These are phyloP conservation scores for Paecilomyces formosus DNA, from an alignment of 2,329 filamentous ascomycete species.

Conservation along the genomic window DNA sequence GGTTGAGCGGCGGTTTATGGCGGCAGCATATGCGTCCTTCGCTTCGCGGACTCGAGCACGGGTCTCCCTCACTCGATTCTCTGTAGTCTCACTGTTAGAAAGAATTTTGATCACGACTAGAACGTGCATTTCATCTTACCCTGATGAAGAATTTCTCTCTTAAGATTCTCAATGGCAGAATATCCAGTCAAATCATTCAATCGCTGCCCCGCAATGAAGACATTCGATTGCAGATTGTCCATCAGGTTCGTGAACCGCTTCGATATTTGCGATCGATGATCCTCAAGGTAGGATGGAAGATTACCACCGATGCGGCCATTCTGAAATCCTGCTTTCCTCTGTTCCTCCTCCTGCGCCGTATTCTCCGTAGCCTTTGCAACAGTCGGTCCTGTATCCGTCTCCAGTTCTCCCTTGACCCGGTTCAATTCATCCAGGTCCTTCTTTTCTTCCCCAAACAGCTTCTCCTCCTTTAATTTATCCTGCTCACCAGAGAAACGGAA, in stretches of 20 bases:
- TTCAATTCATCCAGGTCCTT: conserved; percentile 10
- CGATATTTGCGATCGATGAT: conserved; percentile 48
- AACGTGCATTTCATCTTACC: conserved; percentile 33
- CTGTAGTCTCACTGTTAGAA: conserved; percentile 21
- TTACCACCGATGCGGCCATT: neutral
- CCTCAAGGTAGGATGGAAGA: conserved; percentile 29
- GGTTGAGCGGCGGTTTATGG: conserved; percentile 72
- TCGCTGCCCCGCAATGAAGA: conserved; percentile 76
- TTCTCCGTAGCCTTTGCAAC: neutral
- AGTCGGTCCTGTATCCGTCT: conserved; percentile 1
- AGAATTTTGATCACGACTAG: conserved; percentile 3
- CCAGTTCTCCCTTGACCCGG: neutral
- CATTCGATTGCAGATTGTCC: conserved; percentile 80
- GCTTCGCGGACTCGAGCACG: conserved; percentile 62
- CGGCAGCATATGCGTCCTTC: conserved; percentile 71
- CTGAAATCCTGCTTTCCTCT: neutral
- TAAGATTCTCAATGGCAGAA: conserved; percentile 79
- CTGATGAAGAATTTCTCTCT: conserved; percentile 65
- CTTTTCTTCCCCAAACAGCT: neutral
- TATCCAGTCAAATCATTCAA: conserved; percentile 95
- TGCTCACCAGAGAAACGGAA: conserved; percentile 20
- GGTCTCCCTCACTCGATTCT: conserved; percentile 45
- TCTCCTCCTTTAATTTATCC: conserved; percentile 5
- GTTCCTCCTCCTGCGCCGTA: neutral
- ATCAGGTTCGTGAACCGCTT: conserved; percentile 65